A percentile compares a stretch with the other conserved stretches of the same genome.
Evolutionary conservation across 139 green algal species (phyloP).

Genomic region (Medakamo hakoo): DNA sequence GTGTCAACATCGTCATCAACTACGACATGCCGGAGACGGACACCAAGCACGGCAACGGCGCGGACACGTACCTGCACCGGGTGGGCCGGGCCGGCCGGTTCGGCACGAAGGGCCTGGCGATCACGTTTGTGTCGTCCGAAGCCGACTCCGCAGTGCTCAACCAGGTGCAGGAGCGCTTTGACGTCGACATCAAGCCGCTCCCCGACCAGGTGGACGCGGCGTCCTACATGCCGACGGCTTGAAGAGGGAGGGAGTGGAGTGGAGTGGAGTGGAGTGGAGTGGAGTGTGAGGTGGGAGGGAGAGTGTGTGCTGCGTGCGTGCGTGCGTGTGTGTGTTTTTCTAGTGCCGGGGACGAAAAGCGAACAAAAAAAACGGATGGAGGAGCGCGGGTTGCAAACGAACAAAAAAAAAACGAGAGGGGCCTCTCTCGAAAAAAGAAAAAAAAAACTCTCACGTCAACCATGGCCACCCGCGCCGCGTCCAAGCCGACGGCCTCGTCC

Average conservation of each 20-base stretch:
- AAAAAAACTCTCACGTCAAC: neutral
- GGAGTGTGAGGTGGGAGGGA: neutral
- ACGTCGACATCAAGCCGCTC: conserved; percentile 95
- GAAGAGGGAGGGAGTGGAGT: neutral
- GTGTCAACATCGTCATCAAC: conserved; percentile 99
- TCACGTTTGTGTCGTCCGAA: conserved; percentile 90
- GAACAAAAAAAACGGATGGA: no score
- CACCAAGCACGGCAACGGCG: conserved; percentile 71
- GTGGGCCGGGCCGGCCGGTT: conserved; percentile 93
- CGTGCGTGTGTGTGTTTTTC: no score
- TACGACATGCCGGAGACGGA: conserved; percentile 98
- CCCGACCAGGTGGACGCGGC: conserved; percentile 82
- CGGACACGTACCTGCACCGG: conserved; percentile 97
- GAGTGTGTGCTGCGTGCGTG: neutral
- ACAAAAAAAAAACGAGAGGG: neutral
- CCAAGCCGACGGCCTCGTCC: neutral
- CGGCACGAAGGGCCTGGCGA: conserved; percentile 96
- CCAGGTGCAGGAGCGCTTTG: conserved; percentile 88
- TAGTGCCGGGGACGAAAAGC: no score
- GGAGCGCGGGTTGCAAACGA: no score
- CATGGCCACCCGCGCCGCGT: neutral
- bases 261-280: neutral
- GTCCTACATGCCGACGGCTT: conserved; percentile 62
- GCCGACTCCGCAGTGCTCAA: conserved; percentile 74
- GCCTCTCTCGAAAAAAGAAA: neutral